Base-by-base conservation (phyloP, 75 land plant species). In the Selaginella tamariscina region DNA sequence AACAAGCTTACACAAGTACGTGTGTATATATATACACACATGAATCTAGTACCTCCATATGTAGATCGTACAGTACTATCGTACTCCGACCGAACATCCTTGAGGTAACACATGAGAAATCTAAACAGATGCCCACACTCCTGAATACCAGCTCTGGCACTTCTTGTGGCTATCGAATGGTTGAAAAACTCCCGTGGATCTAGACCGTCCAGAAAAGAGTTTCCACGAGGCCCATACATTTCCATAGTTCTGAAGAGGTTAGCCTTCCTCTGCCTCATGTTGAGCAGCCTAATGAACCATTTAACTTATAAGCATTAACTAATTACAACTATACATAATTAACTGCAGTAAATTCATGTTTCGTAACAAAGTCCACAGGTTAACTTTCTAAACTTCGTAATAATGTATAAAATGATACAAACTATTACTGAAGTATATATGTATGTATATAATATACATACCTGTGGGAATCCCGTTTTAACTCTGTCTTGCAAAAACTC, bases 41-140 rank as follows among this genome's bases (percentile, higher is more conserved):
- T n/a, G n/a, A n/a, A n/a, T n/a, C n/a, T n/a, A n/a, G n/a, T n/a
- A n/a, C n/a, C n/a, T 44, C 84, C 94, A 74, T 73, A 77, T 1
- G 79, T 71, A 75, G 82, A 87, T 56, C 99, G 80, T 2, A 91
- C 96, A 15, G 92, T 95, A 0, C 89, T 88, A 81, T 95, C 99
- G 74, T 91, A 87, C 33, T 80, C 78, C 20, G 90, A 76, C 2
- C 78, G 78, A 31, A 91, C 77, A 76, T 95, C 96, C n/a, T 96
- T 76, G 5, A 87, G 79, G 55, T 89, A 82, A 0, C 89, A 86
- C 99, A 95, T 91, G 56, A 95, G 62, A 32, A 81, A 82, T 57
- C 89, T 95, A 56, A 91, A 95, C 29, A 95, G 75, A 0, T 75
- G 78, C n/a, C 96, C 99, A 62, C 96, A 96, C 77, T 95, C 92